phyloP scores from a whole-genome alignment of 2,329 filamentous ascomycete genomes.

The Claviceps fusiformis region DNA sequence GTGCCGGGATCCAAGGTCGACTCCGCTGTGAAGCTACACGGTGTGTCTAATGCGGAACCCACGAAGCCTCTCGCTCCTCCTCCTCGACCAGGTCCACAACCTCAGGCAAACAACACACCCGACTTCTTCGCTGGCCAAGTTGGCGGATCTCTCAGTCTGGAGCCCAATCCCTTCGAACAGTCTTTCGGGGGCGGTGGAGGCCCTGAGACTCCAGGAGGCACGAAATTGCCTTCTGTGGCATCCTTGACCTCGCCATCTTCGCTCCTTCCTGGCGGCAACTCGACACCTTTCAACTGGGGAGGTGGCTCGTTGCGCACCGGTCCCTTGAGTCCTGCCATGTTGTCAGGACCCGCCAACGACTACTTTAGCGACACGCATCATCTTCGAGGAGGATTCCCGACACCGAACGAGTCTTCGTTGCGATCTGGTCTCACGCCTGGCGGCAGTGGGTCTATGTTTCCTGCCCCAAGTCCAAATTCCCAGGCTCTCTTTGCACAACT shows the following conservation, averaged over 20 bases:
- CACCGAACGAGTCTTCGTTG: constrained; percentile 90
- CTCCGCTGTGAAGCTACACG: constrained; percentile 33
- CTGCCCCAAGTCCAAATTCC: constrained; percentile 75
- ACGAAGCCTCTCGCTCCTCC: constrained; percentile 57
- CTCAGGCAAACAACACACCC: constrained; percentile 37
- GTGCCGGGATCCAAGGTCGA: constrained; percentile 34
- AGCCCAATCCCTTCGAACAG: constrained; percentile 95
- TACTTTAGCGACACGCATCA: constrained; percentile 77
- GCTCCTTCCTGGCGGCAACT: constrained; percentile 59
- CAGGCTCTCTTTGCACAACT: constrained; percentile 70
- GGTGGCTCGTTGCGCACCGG: constrained; percentile 78
- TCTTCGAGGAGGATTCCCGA: constrained; percentile 74
- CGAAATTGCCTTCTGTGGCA: constrained; percentile 77
- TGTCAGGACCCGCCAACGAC: constrained; percentile 72
- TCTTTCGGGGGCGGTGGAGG: constrained; percentile 59
- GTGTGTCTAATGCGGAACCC: constrained; percentile 39
- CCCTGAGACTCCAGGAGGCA: constrained; percentile 69
- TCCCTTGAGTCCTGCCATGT: constrained; percentile 92
- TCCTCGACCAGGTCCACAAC: constrained; percentile 45
- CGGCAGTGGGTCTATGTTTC: constrained; percentile 94
- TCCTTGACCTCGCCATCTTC: constrained; percentile 82
- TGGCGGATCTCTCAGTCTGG: constrained; percentile 50
- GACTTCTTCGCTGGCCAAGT: constrained; percentile 56
- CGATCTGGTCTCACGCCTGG: constrained; percentile 86
- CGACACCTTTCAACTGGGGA: constrained; percentile 65